Evolutionary conservation across 371 early-diverging fungal species (phyloP).

Genomic region (Nosema muscidifuracis): DNA sequence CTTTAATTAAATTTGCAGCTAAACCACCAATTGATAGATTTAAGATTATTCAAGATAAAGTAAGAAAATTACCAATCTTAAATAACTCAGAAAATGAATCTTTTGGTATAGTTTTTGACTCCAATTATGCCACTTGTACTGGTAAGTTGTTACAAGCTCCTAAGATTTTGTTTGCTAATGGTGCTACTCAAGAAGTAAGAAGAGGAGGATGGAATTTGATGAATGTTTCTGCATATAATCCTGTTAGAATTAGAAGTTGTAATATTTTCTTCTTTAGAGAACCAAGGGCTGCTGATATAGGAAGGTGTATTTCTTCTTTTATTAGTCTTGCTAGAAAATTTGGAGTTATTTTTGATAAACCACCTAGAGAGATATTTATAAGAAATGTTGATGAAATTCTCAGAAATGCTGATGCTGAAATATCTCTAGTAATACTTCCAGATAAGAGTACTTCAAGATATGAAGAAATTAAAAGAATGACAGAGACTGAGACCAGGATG

Average conservation of each 20-base stretch:
- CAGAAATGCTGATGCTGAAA: background rate
- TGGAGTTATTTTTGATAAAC: conserved; percentile 9
- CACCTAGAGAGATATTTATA: background rate
- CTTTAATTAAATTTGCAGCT: conserved; percentile 46
- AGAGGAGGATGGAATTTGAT: conserved; percentile 51
- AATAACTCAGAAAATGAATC: conserved; percentile 11
- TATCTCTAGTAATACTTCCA: conserved; percentile 36
- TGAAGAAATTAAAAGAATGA: conserved; percentile 80
- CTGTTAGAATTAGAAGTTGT: conserved; percentile 32
- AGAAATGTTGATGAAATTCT: conserved; percentile 13
- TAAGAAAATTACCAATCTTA: conserved; percentile 16
- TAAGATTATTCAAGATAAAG: conserved; percentile 23
- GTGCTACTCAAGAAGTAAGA: background rate
- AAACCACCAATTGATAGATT: conserved; percentile 42
- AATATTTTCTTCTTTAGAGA: conserved; percentile 18
- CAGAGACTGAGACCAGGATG: conserved; percentile 75
- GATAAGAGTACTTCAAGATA: conserved; percentile 64
- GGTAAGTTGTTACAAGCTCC: conserved; percentile 43
- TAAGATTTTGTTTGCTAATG: conserved; percentile 17
- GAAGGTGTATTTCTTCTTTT: background rate
- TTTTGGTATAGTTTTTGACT: conserved; percentile 41
- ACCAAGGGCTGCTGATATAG: background rate
- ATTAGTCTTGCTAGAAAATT: conserved; percentile 7
- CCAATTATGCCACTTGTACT: conserved; percentile 22
- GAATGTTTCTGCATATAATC: conserved; percentile 27